Percentiles rank a stretch among this genome's conserved stretches.
Evolutionary conservation across 1,139 yeast species (phyloP).

Genomic region (Sugiyamaella castrensis): DNA sequence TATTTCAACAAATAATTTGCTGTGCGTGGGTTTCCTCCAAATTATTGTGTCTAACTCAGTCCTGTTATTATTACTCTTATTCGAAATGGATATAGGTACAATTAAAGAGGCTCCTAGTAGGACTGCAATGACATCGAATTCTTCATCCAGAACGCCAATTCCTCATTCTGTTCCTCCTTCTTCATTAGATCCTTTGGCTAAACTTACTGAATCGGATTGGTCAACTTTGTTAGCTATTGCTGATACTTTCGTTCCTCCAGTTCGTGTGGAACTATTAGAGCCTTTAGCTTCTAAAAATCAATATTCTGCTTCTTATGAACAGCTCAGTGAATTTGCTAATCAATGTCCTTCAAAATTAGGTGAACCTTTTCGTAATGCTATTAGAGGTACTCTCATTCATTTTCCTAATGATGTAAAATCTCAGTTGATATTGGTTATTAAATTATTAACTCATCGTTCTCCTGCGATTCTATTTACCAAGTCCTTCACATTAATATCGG

Average conservation of each 20-base stretch:
- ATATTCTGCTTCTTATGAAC: slow-evolving; percentile 16
- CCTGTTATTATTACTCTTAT: too few relatives aligned
- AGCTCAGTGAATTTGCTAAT: slow-evolving; percentile 16
- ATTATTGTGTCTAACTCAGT: too few relatives aligned
- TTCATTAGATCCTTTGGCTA: slow-evolving; percentile 6
- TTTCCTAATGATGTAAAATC: slow-evolving; percentile 14
- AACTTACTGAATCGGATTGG: slow-evolving; percentile 21
- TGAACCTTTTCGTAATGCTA: slow-evolving; percentile 19
- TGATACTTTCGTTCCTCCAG: slow-evolving; percentile 27
- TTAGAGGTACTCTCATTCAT: slow-evolving; percentile 11
- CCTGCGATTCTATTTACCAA: slow-evolving; percentile 29
- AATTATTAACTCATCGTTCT: slow-evolving; percentile 25
- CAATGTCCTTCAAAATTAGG: slow-evolving; percentile 31
- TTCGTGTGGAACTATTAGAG: slow-evolving; percentile 18
- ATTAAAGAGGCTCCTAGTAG: too few relatives aligned
- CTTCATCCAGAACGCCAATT: too few relatives aligned
- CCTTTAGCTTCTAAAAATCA: slow-evolving; percentile 13
- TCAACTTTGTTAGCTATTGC: slow-evolving; percentile 24
- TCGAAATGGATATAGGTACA: too few relatives aligned
- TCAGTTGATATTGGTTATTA: slow-evolving; percentile 23
- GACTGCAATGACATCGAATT: too few relatives aligned
- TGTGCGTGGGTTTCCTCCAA: too few relatives aligned
- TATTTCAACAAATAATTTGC: too few relatives aligned
- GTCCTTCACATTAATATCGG: slow-evolving; percentile 25
- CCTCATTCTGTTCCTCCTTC: too few relatives aligned